A percentile compares a stretch with the other conserved stretches of the same genome.
Conservation (phyloP, 345 rosid genomes). For the Hibiscus tridactylites region DNA sequence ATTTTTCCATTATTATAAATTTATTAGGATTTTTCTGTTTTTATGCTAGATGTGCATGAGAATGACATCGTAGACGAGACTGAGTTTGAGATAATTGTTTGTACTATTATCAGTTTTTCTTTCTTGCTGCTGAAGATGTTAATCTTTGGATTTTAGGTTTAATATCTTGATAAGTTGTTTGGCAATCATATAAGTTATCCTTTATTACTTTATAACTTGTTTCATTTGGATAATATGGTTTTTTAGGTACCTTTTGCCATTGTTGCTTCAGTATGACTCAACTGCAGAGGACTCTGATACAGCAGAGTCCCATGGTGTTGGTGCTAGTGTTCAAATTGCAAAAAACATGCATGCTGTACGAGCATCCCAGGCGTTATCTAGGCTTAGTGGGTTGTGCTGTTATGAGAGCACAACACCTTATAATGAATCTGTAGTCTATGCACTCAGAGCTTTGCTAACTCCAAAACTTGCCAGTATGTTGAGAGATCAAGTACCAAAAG, state of each 20-base stretch:
- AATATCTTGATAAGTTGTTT: neutral
- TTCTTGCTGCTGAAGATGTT: neutral
- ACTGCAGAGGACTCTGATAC: constrained; percentile 86
- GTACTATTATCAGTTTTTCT: neutral
- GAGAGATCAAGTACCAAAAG: constrained; percentile 70
- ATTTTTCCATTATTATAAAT: neutral
- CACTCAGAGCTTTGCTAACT: constrained; percentile 71
- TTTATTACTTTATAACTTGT: neutral
- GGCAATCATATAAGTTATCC: neutral
- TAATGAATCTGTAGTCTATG: constrained; percentile 62
- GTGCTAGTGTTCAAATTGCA: constrained; percentile 92
- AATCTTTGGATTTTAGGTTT: neutral
- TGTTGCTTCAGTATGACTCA: constrained; percentile 95
- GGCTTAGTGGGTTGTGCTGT: constrained; percentile 75
- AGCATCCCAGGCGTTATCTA: constrained; percentile 85
- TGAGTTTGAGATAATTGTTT: neutral
- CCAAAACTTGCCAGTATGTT: constrained; percentile 92
- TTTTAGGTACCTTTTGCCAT: constrained; percentile 85
- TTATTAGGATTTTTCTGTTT: neutral
- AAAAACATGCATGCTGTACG: constrained; percentile 86
- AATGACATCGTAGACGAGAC: neutral
- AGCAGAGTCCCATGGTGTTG: constrained; percentile 81
- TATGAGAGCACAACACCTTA: constrained; percentile 59
- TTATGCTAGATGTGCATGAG: neutral
- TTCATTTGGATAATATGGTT: constrained; percentile 12